Evolutionary conservation across 345 rosid genomes (phyloP), one percentile per base, ranked within the genome.

Genomic region (Camelina neglecta): DNA sequence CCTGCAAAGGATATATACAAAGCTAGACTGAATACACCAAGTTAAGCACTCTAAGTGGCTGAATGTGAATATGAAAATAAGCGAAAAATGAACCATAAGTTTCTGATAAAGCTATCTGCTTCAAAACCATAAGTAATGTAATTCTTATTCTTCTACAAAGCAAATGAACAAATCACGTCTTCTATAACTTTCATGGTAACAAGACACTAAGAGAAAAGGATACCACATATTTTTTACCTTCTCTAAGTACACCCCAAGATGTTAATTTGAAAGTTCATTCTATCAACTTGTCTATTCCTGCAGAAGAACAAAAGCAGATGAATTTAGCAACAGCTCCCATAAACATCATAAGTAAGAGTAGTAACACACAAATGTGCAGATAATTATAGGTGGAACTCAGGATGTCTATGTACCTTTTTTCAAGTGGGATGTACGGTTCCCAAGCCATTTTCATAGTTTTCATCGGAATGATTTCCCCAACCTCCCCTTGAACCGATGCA

Each of bases 371-470:
- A 20, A 75, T 45, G 38, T 16, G 29, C 24, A 0, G 44, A n/a
- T 10, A 20, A 5, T 29, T 29, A 51, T 21, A 58, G 7, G 13
- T 33, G 36, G 55, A 63, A 56, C 9, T 35, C 44, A 56, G 58
- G 13, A 16, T 18, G 54, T 42, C 47, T 66, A 41, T n/a, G 39
- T 71, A 90, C 97, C 97, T 89, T 21, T 91, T 82, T 48, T 87
- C 92, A 55, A 86, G 74, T 36, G 98, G 97, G 64, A 92, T 79
- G 75, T 90, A 94, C 11, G 98, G 98, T 68, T 83, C 84, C 98
- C 98, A 94, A 59, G 80, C 97, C 98, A 91, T 92, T 85, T 94
- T 92, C 97, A 94, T 92, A 56, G 79, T 79, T 72, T 85, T 94
- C 98, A 94, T 90, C 5, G 98, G 96, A 80, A 90, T 63, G 71